Percentiles rank a stretch among this genome's conserved stretches.
Evolutionary conservation across 768 basidiomycete species (phyloP).

Genomic region (Crepidotus variabilis): DNA sequence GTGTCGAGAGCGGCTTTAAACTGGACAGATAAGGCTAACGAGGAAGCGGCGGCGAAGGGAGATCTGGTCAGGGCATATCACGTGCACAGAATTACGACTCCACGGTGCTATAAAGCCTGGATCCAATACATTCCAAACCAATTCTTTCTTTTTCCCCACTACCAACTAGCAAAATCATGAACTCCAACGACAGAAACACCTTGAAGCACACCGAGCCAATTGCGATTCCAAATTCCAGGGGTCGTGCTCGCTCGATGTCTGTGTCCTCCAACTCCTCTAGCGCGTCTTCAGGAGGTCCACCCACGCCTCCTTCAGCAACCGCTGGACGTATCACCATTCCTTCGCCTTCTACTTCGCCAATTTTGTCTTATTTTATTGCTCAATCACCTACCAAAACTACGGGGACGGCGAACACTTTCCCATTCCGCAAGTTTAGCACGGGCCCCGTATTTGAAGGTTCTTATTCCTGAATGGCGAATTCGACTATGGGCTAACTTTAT

Average conservation of each 20-base stretch:
- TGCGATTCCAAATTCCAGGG: slow-evolving; percentile 41
- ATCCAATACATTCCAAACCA: slow-evolving; percentile 16
- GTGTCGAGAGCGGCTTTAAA: not conserved
- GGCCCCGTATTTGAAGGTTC: slow-evolving; percentile 63
- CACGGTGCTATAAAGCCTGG: slow-evolving; percentile 13
- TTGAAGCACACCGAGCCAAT: slow-evolving; percentile 62
- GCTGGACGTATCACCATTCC: slow-evolving; percentile 43
- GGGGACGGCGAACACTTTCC: slow-evolving; percentile 44
- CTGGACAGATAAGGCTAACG: not conserved
- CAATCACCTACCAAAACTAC: slow-evolving; percentile 56
- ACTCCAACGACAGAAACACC: slow-evolving; percentile 29
- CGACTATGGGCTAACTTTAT: not conserved
- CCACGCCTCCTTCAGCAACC: slow-evolving; percentile 37
- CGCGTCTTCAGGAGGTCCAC: slow-evolving; percentile 41
- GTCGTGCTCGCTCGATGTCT: slow-evolving; percentile 58
- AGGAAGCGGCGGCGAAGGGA: not conserved
- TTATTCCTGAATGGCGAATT: not conserved
- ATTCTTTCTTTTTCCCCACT: slow-evolving; percentile 12
- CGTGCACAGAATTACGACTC: not conserved
- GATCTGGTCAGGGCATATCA: not conserved
- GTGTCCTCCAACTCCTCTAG: slow-evolving; percentile 59
- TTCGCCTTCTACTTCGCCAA: slow-evolving; percentile 65
- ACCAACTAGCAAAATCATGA: slow-evolving; percentile 22
- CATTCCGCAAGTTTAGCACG: slow-evolving; percentile 57
- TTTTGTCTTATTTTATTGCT: slow-evolving; percentile 64